A percentile compares a stretch with the other conserved stretches of the same genome.
These are phyloP conservation scores for Pythium dissotocum DNA, from an alignment of 352 stramenopile species.

Conservation along the genomic window DNA sequence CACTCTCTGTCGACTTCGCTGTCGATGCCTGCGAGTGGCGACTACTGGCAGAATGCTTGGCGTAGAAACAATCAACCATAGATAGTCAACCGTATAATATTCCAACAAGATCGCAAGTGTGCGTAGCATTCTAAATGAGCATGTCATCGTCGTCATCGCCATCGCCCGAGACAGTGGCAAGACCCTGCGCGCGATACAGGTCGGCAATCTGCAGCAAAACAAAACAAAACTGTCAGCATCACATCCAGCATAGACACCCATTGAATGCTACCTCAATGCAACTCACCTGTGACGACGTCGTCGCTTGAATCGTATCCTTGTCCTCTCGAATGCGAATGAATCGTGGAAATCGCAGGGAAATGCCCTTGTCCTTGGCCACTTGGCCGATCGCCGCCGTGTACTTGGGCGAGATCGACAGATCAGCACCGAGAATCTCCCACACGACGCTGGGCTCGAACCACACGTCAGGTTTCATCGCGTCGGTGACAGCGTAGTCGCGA, in stretches of 20 bases:
- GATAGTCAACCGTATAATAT: conserved; percentile 6
- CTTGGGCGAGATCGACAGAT: conserved; percentile 98
- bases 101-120: not conserved
- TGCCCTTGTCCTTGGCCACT: conserved; percentile 91
- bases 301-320: conserved; percentile 97
- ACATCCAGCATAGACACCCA: not conserved
- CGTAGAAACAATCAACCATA: no score
- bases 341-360: conserved; percentile 98
- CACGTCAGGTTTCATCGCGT: conserved; percentile 90
- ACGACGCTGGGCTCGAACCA: conserved; percentile 97
- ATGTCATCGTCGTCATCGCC: conserved; percentile 78
- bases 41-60: conserved; percentile 12
- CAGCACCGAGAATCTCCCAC: conserved; percentile 98
- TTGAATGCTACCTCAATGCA: no score
- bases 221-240: conserved; percentile 2
- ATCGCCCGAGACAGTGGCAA: conserved; percentile 59
- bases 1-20: not conserved
- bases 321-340: conserved; percentile 98
- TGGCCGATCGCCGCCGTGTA: conserved; percentile 96
- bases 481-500: conserved; percentile 91
- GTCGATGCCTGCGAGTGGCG: conserved; percentile 7
- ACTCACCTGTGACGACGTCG: conserved; percentile 94
- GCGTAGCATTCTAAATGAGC: conserved; percentile 53
- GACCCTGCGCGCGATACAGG: conserved; percentile 75
- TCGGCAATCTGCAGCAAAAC: conserved; percentile 65